Evolutionary conservation across 768 basidiomycete species (phyloP), one percentile per base, ranked within the genome.

Genomic region (Lentinus brumalis): DNA sequence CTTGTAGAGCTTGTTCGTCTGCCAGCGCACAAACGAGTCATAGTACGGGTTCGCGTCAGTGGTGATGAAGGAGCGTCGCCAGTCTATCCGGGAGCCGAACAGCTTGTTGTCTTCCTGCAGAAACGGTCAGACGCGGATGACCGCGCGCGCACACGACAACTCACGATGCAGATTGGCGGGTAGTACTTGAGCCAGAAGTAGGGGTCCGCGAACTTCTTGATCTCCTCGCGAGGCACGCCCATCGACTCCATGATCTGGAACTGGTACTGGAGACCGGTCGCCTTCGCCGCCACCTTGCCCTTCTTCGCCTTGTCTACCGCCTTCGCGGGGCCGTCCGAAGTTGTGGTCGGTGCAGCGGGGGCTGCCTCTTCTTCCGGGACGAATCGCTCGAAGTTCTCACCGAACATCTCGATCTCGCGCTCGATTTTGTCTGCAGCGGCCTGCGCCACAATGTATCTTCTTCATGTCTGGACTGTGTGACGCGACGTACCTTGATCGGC

Each of bases 211-310:
- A 99, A 99, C 70, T 91, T 89, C 76, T 97, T 97, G 78, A 98
- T 93, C 68, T 98, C 94, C 11, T 79, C 74, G 42, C 90, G 84
- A 12, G 95, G 92, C 5, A 98, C 88, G 51, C 91, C 88, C 66
- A 97, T 92, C 44, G 93, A 91, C 70, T 96, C 89, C 88, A 98
- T 90, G 74, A 98, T 98, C 81, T 98, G 97, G 83, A 98, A 99
- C 72, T 99, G 97, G 76, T 98, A 98, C 32, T 88, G 89, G 62
- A 92, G 80, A 2, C 96, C 97, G 2, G 96, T 96, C 0, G 91
- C 87, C 77, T 99, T 98, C 16, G 94, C 93, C 16, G 85, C 83
- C 16, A 98, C 77, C 74, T 99, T 99, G 52, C 96, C 95, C 78
- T 99, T 99, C 74, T 94, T 97, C 2, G 86, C 94, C 73, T 97